Conservation (phyloP, 306 rosid species). For the Aeschynomene evenia region DNA sequence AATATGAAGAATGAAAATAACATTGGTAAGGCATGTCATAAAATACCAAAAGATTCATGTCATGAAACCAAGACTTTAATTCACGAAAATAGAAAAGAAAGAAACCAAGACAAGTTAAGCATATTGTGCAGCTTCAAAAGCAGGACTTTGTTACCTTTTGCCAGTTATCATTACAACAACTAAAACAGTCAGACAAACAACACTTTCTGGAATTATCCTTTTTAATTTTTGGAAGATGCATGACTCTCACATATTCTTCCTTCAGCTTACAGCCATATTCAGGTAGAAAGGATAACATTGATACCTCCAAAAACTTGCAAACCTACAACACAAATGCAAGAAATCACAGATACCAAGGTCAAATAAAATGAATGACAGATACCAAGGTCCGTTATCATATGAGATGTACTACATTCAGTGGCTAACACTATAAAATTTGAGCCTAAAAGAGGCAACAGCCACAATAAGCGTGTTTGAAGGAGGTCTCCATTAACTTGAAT, state of each 20-base stretch:
- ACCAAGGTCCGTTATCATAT: slow-evolving; percentile 16
- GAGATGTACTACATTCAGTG: not conserved
- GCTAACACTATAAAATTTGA: not conserved
- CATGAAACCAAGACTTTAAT: not conserved
- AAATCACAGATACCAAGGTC: slow-evolving; percentile 16
- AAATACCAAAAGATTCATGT: not conserved
- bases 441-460: not conserved
- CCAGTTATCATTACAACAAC: slow-evolving; percentile 97
- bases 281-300: slow-evolving; percentile 84
- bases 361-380: slow-evolving; percentile 2
- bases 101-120: slow-evolving; percentile 20
- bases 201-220: slow-evolving; percentile 71
- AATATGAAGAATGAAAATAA: slow-evolving; percentile 9
- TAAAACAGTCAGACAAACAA: slow-evolving; percentile 66
- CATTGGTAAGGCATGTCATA: not conserved
- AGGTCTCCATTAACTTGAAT: not conserved
- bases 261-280: slow-evolving; percentile 95
- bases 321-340: slow-evolving; percentile 56
- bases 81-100: not conserved
- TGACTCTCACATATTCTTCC: slow-evolving; percentile 93
- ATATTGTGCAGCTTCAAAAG: not conserved
- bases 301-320: slow-evolving; percentile 98
- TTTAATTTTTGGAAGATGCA: slow-evolving; percentile 79
- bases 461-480: not conserved
- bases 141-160: slow-evolving; percentile 69